Evolutionary conservation across 257 asterid species (phyloP).

Genomic region (Solanum pimpinellifolium): DNA sequence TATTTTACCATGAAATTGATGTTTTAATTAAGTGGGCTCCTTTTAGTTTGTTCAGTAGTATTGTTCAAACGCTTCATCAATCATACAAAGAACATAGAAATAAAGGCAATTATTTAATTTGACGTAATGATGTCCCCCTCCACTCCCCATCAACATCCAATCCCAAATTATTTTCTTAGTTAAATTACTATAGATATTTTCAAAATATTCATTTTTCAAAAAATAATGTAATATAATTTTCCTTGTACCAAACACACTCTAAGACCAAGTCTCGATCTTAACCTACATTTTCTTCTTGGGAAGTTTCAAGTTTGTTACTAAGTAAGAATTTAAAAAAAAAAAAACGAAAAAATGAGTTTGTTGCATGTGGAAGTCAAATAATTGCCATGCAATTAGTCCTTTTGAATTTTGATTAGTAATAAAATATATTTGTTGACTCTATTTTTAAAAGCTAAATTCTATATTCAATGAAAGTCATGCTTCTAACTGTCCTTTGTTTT

Average conservation of each 20-base stretch:
- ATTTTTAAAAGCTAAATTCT: not conserved
- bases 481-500: not conserved
- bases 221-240: too few relatives aligned
- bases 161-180: too few relatives aligned
- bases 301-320: not conserved
- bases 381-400: not conserved
- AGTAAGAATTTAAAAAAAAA: not conserved
- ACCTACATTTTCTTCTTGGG: not conserved
- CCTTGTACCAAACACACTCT: not conserved
- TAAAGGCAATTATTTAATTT: not conserved
- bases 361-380: not conserved
- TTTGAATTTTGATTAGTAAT: not conserved
- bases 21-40: not conserved
- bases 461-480: not conserved
- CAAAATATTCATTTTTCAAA: too few relatives aligned
- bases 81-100: not conserved
- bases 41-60: not conserved
- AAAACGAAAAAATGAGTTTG: not conserved
- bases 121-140: not conserved
- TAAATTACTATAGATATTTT: too few relatives aligned
- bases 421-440: not conserved
- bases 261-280: not conserved
- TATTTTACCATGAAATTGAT: too few relatives aligned
- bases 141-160: not conserved
- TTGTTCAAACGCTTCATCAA: not conserved